A percentile compares a stretch with the other conserved stretches of the same genome.
Conservation (phyloP, 1,284 basidiomycete genomes). For the Pseudozyma tsukubaensis region DNA sequence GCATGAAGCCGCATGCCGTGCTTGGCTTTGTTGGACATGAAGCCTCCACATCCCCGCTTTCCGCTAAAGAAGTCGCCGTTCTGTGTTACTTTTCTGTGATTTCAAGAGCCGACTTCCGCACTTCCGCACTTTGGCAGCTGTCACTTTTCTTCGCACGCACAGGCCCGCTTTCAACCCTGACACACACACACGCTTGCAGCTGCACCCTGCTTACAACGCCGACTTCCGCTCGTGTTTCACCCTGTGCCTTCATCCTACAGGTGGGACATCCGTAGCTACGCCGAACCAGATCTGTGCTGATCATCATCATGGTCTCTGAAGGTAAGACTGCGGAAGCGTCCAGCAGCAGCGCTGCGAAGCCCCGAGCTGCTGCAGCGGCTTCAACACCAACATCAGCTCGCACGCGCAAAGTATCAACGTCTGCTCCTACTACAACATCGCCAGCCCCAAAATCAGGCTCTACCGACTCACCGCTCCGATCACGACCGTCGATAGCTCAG, state of each 20-base stretch:
- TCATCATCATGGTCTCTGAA: not conserved
- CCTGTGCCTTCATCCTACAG: not conserved
- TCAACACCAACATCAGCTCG: not conserved
- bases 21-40: not conserved
- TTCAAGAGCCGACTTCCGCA: no score
- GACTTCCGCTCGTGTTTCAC: not conserved
- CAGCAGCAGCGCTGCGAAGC: not conserved
- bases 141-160: no score
- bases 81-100: no score
- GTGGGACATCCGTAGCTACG: no score
- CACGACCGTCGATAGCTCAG: slow-evolving; percentile 1
- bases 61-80: not conserved
- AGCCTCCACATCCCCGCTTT: slow-evolving; percentile 20
- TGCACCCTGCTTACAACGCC: not conserved
- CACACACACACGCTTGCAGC: no score
- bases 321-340: not conserved
- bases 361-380: not conserved
- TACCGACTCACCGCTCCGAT: slow-evolving; percentile 10
- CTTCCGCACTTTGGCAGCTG: no score
- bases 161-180: no score
- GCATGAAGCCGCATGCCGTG: slow-evolving; percentile 11
- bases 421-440: not conserved
- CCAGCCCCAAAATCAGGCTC: slow-evolving; percentile 8
- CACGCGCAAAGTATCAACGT: not conserved
- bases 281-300: no score